Evolutionary conservation across 164 flowering plant species (phyloP).

Genomic region (Vitis cinerea): DNA sequence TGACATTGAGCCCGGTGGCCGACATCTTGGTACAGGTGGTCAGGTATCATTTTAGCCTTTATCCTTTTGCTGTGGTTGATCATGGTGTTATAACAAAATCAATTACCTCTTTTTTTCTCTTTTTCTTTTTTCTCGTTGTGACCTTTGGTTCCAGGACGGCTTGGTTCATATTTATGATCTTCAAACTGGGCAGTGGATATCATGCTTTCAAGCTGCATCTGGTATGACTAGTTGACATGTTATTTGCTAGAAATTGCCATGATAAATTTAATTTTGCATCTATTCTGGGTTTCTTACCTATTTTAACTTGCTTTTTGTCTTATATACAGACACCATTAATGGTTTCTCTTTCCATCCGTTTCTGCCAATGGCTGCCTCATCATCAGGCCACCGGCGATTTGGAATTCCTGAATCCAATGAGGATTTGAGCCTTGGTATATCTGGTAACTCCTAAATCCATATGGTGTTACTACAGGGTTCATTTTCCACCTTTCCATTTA

Average conservation of each 20-base stretch:
- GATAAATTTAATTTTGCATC: neutral
- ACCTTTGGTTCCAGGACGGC: conserved; percentile 65
- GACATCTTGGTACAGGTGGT: conserved; percentile 93
- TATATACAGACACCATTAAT: conserved; percentile 72
- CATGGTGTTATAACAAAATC: too few species aligned
- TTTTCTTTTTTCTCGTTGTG: neutral
- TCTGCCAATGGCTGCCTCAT: conserved; percentile 76
- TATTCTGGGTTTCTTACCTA: neutral
- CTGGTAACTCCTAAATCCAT: neutral
- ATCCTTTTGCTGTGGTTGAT: neutral
- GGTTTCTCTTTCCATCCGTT: conserved; percentile 87
- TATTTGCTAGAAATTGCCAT: neutral
- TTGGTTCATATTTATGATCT: conserved; percentile 88
- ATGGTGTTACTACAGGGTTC: too few species aligned
- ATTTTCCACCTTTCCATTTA: too few species aligned
- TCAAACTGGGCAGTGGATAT: conserved; percentile 87
- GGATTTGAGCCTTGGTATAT: conserved; percentile 50
- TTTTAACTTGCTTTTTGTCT: neutral
- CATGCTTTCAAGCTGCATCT: conserved; percentile 87
- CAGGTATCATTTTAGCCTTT: conserved; percentile 50
- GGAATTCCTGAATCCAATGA: conserved; percentile 45
- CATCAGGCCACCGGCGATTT: conserved; percentile 95
- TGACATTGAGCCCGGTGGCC: conserved; percentile 87
- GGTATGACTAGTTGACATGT: conserved; percentile 36
- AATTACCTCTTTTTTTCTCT: too few species aligned